Evolutionary conservation across 1,284 basidiomycete genomes (phyloP), one percentile per base, ranked within the genome.

Genomic region (Pseudozyma pruni): DNA sequence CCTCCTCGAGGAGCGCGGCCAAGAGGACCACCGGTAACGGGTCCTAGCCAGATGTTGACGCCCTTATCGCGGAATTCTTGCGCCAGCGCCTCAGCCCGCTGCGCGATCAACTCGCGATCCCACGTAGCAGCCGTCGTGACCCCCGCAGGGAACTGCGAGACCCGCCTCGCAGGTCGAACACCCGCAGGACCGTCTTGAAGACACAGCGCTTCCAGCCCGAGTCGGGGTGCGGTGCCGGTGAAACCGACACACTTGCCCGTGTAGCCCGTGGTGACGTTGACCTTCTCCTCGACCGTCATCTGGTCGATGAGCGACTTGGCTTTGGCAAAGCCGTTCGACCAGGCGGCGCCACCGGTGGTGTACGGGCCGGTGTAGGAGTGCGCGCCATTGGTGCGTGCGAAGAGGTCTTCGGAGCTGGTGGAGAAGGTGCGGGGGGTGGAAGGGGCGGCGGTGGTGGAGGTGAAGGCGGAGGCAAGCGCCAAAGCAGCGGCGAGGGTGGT

Each of bases 41-140:
- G 74, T 10, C 88, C 88, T 8, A 90, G 84, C 7, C 86, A 87
- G 51, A 90, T 85, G 75, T 94, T 87, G 54, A 90, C 89, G 35
- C 92, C 92, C 80, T 93, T 92, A 27, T 87, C 89, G 59, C 86
- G 86, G 82, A 89, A 88, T 83, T 94, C 92, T 40, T 85, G 78
- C 22, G 91, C 92, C 87, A 94, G 89, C 46, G 87, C 89, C n/a
- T 87, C 75, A 14, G 91, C 92, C 25, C 92, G 87, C 16, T 85
- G 80, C 49, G 90, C 89, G 40, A 92, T 88, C 22, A 93, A 84
- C 8, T 87, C 86, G 42, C 89, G 86, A 78, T 90, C 90, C 83
- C 84, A 86, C 2, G 90, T 90, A 11, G 89, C 85, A 11, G 89
- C 90, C 7, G 86, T 86, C 75, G 90, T 91, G 81, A 91, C 88